phyloP scores from a whole-genome alignment of 2,329 filamentous ascomycete species.

The Aspergillus pseudoglaucus region DNA sequence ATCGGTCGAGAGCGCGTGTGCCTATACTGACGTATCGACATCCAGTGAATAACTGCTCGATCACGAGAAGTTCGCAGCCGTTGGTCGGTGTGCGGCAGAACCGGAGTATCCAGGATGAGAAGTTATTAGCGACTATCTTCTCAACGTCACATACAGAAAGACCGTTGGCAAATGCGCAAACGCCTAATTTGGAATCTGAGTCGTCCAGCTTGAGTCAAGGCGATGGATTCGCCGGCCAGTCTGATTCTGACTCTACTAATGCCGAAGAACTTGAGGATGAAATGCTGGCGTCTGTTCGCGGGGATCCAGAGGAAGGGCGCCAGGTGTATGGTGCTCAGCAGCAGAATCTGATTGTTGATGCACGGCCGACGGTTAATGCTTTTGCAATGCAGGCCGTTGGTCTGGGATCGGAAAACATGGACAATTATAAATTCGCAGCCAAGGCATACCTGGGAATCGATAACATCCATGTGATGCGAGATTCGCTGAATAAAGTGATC shows the following conservation, averaged over 20 bases:
- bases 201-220: conserved; percentile 46
- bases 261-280: conserved; percentile 65
- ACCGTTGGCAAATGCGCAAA: conserved; percentile 35
- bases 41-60: conserved; percentile 91
- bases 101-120: conserved; percentile 91
- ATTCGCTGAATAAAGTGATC: conserved; percentile 78
- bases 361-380: conserved; percentile 87
- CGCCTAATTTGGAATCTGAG: conserved; percentile 36
- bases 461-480: conserved; percentile 97
- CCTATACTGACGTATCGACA: conserved; percentile 92
- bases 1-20: conserved; percentile 82
- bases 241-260: conserved; percentile 51
- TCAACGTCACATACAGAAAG: conserved; percentile 56
- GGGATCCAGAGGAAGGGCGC: conserved; percentile 56
- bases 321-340: conserved; percentile 87
- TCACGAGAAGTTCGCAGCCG: conserved; percentile 90
- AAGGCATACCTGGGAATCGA: conserved; percentile 94
- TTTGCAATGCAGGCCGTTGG: conserved; percentile 90
- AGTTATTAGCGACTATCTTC: conserved; percentile 87
- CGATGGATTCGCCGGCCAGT: conserved; percentile 27
- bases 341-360: conserved; percentile 90
- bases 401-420: conserved; percentile 94
- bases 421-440: conserved; percentile 85
- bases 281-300: conserved; percentile 49
- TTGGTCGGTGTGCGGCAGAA: conserved; percentile 79